phyloP scores from a whole-genome alignment of 768 basidiomycete species.

The Boletales sp. region DNA sequence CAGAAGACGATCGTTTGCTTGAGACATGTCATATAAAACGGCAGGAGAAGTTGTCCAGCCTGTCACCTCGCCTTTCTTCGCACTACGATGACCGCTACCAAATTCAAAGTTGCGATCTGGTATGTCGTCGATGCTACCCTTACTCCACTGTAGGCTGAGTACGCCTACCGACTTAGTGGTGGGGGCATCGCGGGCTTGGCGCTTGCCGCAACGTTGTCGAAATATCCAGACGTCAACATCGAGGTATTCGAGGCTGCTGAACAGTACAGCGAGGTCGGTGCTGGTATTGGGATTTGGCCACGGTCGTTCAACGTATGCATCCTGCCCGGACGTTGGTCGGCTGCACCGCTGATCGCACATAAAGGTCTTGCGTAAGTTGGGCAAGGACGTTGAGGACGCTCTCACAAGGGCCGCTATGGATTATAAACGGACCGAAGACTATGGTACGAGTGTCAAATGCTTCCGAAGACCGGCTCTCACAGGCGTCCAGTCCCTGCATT shows the following conservation, averaged over 20 bases:
- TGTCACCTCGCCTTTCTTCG: too few species aligned
- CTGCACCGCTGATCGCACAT: neutral
- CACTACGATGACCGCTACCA: conserved; percentile 8
- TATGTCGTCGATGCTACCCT: neutral
- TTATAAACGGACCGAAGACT: conserved; percentile 19
- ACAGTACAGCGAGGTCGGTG: conserved; percentile 53
- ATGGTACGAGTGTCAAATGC: conserved; percentile 11
- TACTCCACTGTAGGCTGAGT: neutral
- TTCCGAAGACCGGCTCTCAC: neutral
- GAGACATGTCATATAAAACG: too few species aligned
- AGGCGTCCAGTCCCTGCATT: conserved; percentile 45
- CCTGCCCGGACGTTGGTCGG: neutral
- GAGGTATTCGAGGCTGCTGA: conserved; percentile 53
- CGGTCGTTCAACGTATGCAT: conserved; percentile 26
- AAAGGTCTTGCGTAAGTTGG: conserved; percentile 23
- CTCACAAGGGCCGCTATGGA: conserved; percentile 17
- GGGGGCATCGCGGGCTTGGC: conserved; percentile 41
- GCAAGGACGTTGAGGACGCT: conserved; percentile 14
- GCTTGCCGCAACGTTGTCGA: conserved; percentile 33
- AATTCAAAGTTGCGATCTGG: conserved; percentile 30
- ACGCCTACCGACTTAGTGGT: conserved; percentile 25
- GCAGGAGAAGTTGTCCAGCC: too few species aligned
- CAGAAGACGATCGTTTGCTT: too few species aligned
- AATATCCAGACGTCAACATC: conserved; percentile 51
- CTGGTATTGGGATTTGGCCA: conserved; percentile 52